phyloP scores from a whole-genome alignment of 768 basidiomycete species.

The Panaeolus cyanescens region DNA sequence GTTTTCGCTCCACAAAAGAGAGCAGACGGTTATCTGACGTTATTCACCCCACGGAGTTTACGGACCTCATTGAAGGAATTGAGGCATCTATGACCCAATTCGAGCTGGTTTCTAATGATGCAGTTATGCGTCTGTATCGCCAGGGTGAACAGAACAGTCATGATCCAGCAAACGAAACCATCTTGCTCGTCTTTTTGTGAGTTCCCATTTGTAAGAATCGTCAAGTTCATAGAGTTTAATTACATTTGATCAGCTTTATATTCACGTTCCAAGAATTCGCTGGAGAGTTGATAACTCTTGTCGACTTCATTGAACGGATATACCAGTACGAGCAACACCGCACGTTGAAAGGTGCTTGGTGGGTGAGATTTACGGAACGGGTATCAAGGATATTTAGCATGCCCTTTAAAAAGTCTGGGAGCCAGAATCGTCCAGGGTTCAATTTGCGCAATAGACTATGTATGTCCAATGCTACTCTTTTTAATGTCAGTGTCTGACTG shows the following conservation, averaged over 20 bases:
- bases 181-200: slow-evolving; percentile 91
- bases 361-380: slow-evolving; percentile 11
- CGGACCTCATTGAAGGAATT: slow-evolving; percentile 61
- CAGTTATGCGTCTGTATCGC: slow-evolving; percentile 76
- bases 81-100: slow-evolving; percentile 70
- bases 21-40: slow-evolving; percentile 27
- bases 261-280: slow-evolving; percentile 96
- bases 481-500: background rate
- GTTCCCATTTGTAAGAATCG: slow-evolving; percentile 27
- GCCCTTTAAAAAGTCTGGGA: slow-evolving; percentile 7
- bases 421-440: slow-evolving; percentile 8
- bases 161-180: slow-evolving; percentile 62
- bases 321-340: slow-evolving; percentile 59
- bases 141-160: slow-evolving; percentile 40
- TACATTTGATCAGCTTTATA: slow-evolving; percentile 65
- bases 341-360: slow-evolving; percentile 13
- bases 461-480: slow-evolving; percentile 25
- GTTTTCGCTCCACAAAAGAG: slow-evolving; percentile 46
- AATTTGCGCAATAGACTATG: slow-evolving; percentile 36
- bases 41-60: slow-evolving; percentile 61
- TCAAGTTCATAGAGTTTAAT: background rate
- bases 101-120: slow-evolving; percentile 81
- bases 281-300: slow-evolving; percentile 74
- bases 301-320: slow-evolving; percentile 82
- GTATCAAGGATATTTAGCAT: slow-evolving; percentile 10